Evolutionary conservation across 2,329 filamentous ascomycete species (phyloP), one percentile per base, ranked within the genome.

Genomic region (Fusarium sp.): DNA sequence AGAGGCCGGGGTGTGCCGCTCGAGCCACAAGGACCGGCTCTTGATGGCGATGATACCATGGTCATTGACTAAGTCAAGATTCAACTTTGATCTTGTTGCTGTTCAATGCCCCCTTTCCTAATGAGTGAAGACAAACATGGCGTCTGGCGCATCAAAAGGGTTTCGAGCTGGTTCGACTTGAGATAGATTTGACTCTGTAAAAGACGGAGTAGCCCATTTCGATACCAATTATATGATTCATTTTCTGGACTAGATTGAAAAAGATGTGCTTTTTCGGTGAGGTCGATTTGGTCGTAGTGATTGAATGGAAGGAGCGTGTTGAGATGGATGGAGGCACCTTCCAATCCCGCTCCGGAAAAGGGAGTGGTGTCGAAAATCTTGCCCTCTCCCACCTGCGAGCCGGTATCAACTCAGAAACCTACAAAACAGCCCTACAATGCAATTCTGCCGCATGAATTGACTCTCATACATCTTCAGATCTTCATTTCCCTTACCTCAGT

Each of bases 31-130:
- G 88, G 78, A 75, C 85, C 83, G 74, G 85, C 80, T 27, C 84
- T 89, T 76, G 91, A 94, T 76, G 95, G 93, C 11, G 94, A 98
- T 81, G 96, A 98, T 85, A 98, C 95, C 18, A 98, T 98, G 94
- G 87, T 95, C 79, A 89, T 95, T 78, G 91, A 90, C 72, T 84
- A 64, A 77, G 42, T 27, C 42, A 16, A 47, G 65, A 29, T n/a
- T 27, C 40, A 20, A 37, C 16, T 11, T 50, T 27, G 34, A 29
- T 50, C 35, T 57, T 61, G n/a, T 38, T 45, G 56, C 63, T 47
- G 52, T 66, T 47, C 52, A 70, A 69, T 63, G 35, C 38, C 52
- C 57, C 54, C 57, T 72, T 74, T 64, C 24, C 59, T 77, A 78
- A 79, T 77, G 75, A 77, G 68, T 63, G 50, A 75, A 70, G 68